Evolutionary conservation across 1,284 basidiomycete genomes (phyloP).

Genomic region (Naganishia albida): DNA sequence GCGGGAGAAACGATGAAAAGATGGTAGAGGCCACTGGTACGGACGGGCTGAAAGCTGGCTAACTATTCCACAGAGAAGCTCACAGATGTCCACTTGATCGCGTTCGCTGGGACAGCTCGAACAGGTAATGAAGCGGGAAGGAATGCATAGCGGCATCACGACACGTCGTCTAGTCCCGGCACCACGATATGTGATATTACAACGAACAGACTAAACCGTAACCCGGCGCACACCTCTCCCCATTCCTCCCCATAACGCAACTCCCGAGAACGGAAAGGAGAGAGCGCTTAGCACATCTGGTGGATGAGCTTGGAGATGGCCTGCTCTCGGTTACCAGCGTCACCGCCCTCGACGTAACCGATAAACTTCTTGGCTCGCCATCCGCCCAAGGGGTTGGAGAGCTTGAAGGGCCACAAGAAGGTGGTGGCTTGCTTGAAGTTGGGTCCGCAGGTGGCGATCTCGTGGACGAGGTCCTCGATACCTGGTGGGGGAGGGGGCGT

Average conservation of each 20-base stretch:
- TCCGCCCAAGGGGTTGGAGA: constrained; percentile 97
- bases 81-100: not conserved
- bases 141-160: constrained; percentile 16
- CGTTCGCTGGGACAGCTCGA: not conserved
- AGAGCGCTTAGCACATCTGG: constrained; percentile 86
- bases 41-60: no score
- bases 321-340: constrained; percentile 87
- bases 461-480: constrained; percentile 97
- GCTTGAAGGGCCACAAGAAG: constrained; percentile 99
- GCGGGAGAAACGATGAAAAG: no score
- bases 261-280: not conserved
- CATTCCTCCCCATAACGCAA: constrained; percentile 3
- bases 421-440: constrained; percentile 98
- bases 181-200: constrained; percentile 7
- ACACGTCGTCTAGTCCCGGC: not conserved
- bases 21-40: no score
- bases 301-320: constrained; percentile 97
- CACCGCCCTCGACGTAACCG: constrained; percentile 90
- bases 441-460: constrained; percentile 92
- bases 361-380: constrained; percentile 97
- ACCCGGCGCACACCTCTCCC: not conserved
- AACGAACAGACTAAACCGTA: constrained; percentile 5
- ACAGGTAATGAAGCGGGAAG: constrained; percentile 13
- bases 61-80: no score
- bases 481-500: constrained; percentile 32